phyloP scores from a whole-genome alignment of 2,329 filamentous ascomycete genomes.

The Ceratocystis destructans region DNA sequence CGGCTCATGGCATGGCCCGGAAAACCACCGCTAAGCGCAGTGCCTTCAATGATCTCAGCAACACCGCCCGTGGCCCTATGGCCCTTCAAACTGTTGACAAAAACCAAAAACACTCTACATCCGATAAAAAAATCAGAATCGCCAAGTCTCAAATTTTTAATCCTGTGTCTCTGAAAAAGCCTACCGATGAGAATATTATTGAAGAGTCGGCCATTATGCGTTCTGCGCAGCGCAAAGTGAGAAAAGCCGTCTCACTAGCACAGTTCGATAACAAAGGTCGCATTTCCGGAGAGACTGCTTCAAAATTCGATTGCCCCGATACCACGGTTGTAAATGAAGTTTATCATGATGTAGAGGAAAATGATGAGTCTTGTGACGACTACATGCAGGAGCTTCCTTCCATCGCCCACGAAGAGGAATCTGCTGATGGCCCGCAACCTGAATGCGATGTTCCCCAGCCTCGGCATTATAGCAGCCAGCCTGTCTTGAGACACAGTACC shows the following conservation, averaged over 20 bases:
- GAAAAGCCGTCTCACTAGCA: constrained; percentile 6
- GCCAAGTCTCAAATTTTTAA: constrained; percentile 19
- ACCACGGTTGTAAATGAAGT: neutral
- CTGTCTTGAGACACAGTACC: constrained; percentile 33
- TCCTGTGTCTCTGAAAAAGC: constrained; percentile 14
- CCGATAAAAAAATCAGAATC: constrained; percentile 26
- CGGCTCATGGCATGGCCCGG: constrained; percentile 39
- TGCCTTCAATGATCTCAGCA: constrained; percentile 73
- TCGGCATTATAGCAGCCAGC: constrained; percentile 42
- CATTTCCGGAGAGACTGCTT: constrained; percentile 8
- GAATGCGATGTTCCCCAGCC: constrained; percentile 25
- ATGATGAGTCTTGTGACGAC: constrained; percentile 14
- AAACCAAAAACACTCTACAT: constrained; percentile 25
- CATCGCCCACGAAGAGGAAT: constrained; percentile 19
- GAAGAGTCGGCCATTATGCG: neutral
- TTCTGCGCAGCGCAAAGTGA: constrained; percentile 4
- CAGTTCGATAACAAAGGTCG: constrained; percentile 19
- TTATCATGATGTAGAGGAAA: neutral
- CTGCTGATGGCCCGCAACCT: constrained; percentile 6
- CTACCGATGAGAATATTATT: constrained; percentile 8
- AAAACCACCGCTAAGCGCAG: constrained; percentile 60
- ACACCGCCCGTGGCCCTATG: constrained; percentile 34
- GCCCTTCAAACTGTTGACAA: constrained; percentile 25
- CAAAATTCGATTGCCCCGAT: constrained; percentile 1
- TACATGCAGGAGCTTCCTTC: constrained; percentile 7